Conservation (phyloP, 345 rosid species). For the Turritis glabra region DNA sequence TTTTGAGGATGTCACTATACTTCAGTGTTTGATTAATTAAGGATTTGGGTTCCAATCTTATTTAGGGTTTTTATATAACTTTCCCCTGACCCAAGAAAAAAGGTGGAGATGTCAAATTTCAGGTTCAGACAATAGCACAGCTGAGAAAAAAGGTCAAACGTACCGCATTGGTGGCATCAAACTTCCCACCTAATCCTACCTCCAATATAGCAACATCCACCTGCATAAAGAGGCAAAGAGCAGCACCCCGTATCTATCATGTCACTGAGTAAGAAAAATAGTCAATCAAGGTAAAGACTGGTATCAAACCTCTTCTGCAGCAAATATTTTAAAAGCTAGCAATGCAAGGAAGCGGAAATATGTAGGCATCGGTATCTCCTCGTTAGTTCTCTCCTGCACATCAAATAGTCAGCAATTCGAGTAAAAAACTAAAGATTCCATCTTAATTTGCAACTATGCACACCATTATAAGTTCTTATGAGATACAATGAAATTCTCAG, state of each 20-base stretch:
- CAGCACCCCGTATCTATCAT: neutral
- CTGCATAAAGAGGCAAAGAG: conserved; percentile 44
- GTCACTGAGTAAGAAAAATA: neutral
- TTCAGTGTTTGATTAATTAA: neutral
- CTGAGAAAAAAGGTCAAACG: conserved; percentile 11
- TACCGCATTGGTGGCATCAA: conserved; percentile 98
- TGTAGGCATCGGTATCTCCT: conserved; percentile 90
- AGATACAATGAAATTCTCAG: neutral
- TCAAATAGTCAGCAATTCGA: conserved; percentile 1
- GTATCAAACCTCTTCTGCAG: conserved; percentile 76
- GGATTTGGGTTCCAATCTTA: neutral
- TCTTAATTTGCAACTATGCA: conserved; percentile 20
- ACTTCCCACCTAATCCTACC: conserved; percentile 95
- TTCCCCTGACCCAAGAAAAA: neutral
- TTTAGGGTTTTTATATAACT: neutral
- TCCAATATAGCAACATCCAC: conserved; percentile 94
- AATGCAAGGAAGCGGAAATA: conserved; percentile 90
- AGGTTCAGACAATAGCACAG: neutral
- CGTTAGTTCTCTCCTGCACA: conserved; percentile 69
- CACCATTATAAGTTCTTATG: neutral
- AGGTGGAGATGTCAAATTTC: neutral
- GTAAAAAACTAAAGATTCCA: conserved; percentile 13
- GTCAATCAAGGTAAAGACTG: neutral
- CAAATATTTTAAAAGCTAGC: conserved; percentile 94
- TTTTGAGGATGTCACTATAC: neutral